These are phyloP conservation scores for Favolaschia claudopus DNA, from an alignment of 768 basidiomycete species.

Conservation along the genomic window DNA sequence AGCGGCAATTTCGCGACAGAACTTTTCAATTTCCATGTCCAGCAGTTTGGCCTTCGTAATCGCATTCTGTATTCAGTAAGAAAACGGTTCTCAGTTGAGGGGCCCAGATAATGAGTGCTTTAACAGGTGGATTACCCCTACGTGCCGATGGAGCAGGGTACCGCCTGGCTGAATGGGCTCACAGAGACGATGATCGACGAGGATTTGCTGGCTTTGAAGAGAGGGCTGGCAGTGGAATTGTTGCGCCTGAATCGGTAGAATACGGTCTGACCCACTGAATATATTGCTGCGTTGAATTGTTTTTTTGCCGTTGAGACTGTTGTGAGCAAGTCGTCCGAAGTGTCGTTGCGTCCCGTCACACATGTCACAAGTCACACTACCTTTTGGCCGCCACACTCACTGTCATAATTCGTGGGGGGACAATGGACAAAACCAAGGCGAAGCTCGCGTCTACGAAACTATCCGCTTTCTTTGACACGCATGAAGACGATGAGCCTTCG, in stretches of 20 bases:
- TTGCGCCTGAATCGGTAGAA: conserved; percentile 15
- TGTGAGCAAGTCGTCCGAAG: too few relatives aligned
- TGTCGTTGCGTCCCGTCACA: not conserved
- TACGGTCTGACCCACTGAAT: too few relatives aligned
- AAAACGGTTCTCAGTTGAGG: too few relatives aligned
- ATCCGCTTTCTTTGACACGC: conserved; percentile 85
- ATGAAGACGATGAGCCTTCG: conserved; percentile 85
- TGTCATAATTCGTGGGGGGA: too few relatives aligned
- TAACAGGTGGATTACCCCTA: not conserved
- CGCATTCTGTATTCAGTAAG: conserved; percentile 50
- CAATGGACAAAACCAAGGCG: conserved; percentile 76
- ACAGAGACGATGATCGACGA: not conserved
- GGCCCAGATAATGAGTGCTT: too few relatives aligned
- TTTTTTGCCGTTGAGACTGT: too few relatives aligned
- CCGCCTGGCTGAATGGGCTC: conserved; percentile 16
- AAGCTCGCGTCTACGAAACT: conserved; percentile 57
- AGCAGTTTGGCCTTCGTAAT: conserved; percentile 45
- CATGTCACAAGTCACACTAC: not conserved
- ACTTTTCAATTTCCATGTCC: conserved; percentile 45
- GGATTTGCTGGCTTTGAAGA: not conserved
- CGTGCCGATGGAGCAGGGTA: conserved; percentile 11
- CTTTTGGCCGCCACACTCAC: not conserved
- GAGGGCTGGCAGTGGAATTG: not conserved
- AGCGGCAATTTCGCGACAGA: conserved; percentile 49
- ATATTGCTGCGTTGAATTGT: too few relatives aligned